Base-by-base conservation (phyloP, 2,329 filamentous ascomycete genomes). In the Fusarium palustre region DNA sequence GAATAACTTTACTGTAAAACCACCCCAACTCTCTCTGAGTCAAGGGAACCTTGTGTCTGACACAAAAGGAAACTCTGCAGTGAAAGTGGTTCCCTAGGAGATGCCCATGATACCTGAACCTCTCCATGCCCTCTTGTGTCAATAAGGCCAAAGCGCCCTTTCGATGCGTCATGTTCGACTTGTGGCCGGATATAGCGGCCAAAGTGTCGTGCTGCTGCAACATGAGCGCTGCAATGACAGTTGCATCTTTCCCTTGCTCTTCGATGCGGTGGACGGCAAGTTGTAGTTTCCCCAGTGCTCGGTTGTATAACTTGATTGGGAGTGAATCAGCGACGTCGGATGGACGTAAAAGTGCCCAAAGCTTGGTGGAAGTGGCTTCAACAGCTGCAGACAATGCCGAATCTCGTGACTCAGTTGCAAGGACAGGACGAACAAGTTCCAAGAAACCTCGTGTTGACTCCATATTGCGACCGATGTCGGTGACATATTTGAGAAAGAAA, bases 401-500 rank as follows among this genome's bases (percentile, higher is more conserved):
- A 3, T 59, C 36, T 1, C 39, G 45, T 4, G 15, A 10, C 16
- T 70, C 56, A 0, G 36, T 11, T 0, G 30, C 56, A 1, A 70
- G 52, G 2, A 48, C 60, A 2, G 64, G 68, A 0, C 59, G 64
- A 2, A 71, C 45, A 38, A 71, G 56, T 16, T 70, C 68, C 3
- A 71, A 7, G 33, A 71, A 68, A 0, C 68, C 68, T 16, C 68
- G 42, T 0, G 68, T 63, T 0, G 68, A 70, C 8, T 68, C 57
- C 31, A 71, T 7, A 3, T 52, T 68, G 0, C 68, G 45, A 13
- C 68, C 68, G 3, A 71, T 30, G 6, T 61, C 38, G 3, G 68
- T 66, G 1, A 68, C 39, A 24, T 71, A 68, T 12, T 24, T 66
- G 10, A 71, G 57, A 34, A 70, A 71, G 11, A 71, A 71, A 0